Evolutionary conservation across 768 basidiomycete genomes (phyloP).

Genomic region (Xanthoconium purpureum): DNA sequence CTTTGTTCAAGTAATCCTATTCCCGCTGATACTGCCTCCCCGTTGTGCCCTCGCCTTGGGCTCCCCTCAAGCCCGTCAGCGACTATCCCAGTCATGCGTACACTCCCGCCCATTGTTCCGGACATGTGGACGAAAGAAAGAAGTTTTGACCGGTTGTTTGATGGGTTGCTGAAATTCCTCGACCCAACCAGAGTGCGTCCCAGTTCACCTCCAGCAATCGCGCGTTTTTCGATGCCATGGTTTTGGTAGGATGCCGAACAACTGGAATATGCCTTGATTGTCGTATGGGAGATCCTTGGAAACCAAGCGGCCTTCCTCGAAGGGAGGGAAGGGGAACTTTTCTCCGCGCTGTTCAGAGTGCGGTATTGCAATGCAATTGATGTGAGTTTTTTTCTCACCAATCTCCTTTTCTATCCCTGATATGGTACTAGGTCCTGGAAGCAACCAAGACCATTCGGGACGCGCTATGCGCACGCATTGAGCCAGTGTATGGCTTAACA

Average conservation of each 20-base stretch:
- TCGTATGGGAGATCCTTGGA: conserved; percentile 81
- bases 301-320: conserved; percentile 71
- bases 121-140: conserved; percentile 74
- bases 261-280: conserved; percentile 75
- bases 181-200: conserved; percentile 57
- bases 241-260: conserved; percentile 53
- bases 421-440: conserved; percentile 60
- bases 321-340: conserved; percentile 75
- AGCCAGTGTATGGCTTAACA: conserved; percentile 82
- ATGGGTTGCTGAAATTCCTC: conserved; percentile 60
- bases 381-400: conserved; percentile 41
- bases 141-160: conserved; percentile 68
- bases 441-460: conserved; percentile 83
- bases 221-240: not conserved
- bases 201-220: not conserved
- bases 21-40: conserved; percentile 41
- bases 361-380: conserved; percentile 70
- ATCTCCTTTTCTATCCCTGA: not conserved
- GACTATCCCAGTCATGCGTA: conserved; percentile 38
- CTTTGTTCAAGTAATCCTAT: conserved; percentile 62
- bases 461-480: conserved; percentile 63
- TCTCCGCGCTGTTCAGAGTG: conserved; percentile 65
- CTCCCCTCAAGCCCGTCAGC: conserved; percentile 59
- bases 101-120: conserved; percentile 41
- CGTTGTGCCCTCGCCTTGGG: conserved; percentile 49